phyloP scores from a whole-genome alignment of 164 flowering plant genomes.

The Stephania japonica region DNA sequence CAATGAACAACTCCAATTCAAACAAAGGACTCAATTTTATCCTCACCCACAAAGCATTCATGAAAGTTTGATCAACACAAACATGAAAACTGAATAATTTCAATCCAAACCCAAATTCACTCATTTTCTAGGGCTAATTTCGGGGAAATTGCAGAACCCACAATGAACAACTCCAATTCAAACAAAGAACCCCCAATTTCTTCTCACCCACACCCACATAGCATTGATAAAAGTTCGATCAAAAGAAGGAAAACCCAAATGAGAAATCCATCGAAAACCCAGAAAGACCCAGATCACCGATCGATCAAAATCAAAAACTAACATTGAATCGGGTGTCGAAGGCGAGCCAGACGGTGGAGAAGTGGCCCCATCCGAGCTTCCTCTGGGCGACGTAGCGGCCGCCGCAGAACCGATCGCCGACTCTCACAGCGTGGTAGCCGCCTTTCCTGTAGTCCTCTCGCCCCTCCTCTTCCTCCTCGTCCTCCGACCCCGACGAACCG shows the following conservation, averaged over 20 bases:
- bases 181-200: too few species aligned
- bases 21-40: too few species aligned
- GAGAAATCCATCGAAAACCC: not conserved
- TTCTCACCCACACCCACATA: not conserved
- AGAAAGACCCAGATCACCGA: not conserved
- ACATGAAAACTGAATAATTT: too few species aligned
- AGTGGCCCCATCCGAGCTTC: slow-evolving; percentile 97
- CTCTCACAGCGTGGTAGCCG: slow-evolving; percentile 83
- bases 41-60: not conserved
- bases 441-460: slow-evolving; percentile 82
- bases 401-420: slow-evolving; percentile 74
- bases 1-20: too few species aligned
- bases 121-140: too few species aligned
- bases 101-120: too few species aligned
- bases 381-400: slow-evolving; percentile 86
- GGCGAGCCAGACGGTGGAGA: slow-evolving; percentile 98
- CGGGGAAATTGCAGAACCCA: too few species aligned
- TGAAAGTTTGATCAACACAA: too few species aligned
- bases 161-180: too few species aligned
- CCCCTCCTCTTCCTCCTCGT: slow-evolving; percentile 72
- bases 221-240: not conserved
- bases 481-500: slow-evolving; percentile 72
- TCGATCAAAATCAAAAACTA: not conserved
- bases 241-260: not conserved
- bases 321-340: slow-evolving; percentile 67